Percentiles rank a stretch among this genome's conserved stretches.
phyloP scores from a whole-genome alignment of 345 rosid genomes.

The Leavenworthia alabamica region DNA sequence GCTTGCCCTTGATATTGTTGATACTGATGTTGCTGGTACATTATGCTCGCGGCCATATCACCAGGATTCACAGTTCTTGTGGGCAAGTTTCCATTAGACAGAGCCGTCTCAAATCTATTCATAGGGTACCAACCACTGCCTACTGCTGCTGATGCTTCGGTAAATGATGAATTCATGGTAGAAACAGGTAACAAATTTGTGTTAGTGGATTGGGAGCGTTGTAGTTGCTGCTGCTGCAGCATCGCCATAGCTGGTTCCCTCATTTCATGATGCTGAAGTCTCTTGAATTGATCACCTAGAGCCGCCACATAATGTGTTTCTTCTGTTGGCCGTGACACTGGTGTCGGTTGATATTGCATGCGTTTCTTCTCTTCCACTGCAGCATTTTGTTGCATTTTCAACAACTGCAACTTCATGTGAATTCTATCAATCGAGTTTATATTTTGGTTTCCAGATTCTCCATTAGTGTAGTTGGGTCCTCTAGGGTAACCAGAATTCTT shows the following conservation, averaged over 20 bases:
- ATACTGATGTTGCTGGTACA: slow-evolving; percentile 52
- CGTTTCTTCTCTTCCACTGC: slow-evolving; percentile 49
- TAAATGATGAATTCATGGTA: slow-evolving; percentile 43
- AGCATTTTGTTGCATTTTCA: slow-evolving; percentile 48
- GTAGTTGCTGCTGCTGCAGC: slow-evolving; percentile 50
- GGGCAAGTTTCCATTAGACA: slow-evolving; percentile 49
- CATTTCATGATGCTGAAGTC: slow-evolving; percentile 48
- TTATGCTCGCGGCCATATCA: slow-evolving; percentile 40
- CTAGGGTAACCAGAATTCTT: slow-evolving; percentile 54
- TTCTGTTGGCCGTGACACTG: slow-evolving; percentile 39
- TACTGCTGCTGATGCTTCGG: slow-evolving; percentile 39
- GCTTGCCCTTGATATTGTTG: slow-evolving; percentile 52
- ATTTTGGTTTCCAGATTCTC: slow-evolving; percentile 40
- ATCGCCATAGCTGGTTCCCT: slow-evolving; percentile 67
- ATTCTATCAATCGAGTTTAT: slow-evolving; percentile 47
- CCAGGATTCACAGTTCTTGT: slow-evolving; percentile 37
- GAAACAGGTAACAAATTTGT: slow-evolving; percentile 46
- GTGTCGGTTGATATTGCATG: slow-evolving; percentile 44
- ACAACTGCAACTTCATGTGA: slow-evolving; percentile 50
- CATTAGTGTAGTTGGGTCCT: slow-evolving; percentile 29
- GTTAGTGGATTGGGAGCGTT: slow-evolving; percentile 39
- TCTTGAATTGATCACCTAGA: slow-evolving; percentile 51
- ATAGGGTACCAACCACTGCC: slow-evolving; percentile 46
- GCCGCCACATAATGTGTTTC: slow-evolving; percentile 44
- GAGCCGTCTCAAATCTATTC: slow-evolving; percentile 42